Conservation (phyloP, 2,329 filamentous ascomycete species). For the Exophiala sp. region DNA sequence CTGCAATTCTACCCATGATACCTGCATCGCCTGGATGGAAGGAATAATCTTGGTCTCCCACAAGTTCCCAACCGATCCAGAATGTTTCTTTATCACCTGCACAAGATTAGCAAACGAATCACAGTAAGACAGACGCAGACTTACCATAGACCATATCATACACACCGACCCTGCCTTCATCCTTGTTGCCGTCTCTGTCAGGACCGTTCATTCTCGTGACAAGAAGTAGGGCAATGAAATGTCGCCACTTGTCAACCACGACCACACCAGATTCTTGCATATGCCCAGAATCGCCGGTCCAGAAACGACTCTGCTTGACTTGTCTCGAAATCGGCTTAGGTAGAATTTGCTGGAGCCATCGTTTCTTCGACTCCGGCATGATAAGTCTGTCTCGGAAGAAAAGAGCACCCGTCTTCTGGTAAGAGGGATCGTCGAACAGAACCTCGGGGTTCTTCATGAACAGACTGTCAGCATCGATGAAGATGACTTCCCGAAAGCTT, state of each 20-base stretch:
- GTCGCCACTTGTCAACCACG: conserved; percentile 47
- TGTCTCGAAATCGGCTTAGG: conserved; percentile 43
- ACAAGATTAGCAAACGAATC: background rate
- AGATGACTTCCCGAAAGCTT: conserved; percentile 47
- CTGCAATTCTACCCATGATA: conserved; percentile 22
- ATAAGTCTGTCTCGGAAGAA: conserved; percentile 48
- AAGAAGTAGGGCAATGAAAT: conserved; percentile 44
- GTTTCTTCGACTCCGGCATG: conserved; percentile 36
- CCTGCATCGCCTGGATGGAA: conserved; percentile 42
- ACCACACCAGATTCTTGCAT: conserved; percentile 47
- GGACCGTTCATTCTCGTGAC: conserved; percentile 38
- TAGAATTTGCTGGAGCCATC: conserved; percentile 43
- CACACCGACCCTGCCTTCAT: conserved; percentile 39
- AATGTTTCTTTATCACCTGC: conserved; percentile 50
- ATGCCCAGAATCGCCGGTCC: conserved; percentile 28
- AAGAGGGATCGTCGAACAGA: conserved; percentile 44
- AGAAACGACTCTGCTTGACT: conserved; percentile 34
- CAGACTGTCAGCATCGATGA: conserved; percentile 46
- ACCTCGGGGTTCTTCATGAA: conserved; percentile 44
- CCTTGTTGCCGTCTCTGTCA: conserved; percentile 42
- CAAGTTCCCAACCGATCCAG: conserved; percentile 49
- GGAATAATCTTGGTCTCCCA: conserved; percentile 41
- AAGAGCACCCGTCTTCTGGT: conserved; percentile 42
- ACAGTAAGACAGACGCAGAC: conserved; percentile 12
- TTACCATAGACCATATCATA: conserved; percentile 48